These are phyloP conservation scores for Seminavis robusta DNA, from an alignment of 108 stramenopile species.

Conservation along the genomic window DNA sequence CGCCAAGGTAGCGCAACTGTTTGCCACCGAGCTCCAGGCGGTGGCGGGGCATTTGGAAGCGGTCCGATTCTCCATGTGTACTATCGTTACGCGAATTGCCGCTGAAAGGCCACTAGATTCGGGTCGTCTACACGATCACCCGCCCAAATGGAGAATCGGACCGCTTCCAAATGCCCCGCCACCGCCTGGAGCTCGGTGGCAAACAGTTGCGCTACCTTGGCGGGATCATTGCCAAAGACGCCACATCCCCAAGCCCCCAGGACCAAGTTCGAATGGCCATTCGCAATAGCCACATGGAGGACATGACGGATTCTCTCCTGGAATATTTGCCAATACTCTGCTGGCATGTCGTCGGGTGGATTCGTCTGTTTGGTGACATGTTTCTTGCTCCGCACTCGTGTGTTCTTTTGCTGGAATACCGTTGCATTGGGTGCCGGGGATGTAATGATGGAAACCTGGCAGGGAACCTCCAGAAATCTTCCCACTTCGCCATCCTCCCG, in stretches of 20 bases:
- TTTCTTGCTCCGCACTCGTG: not conserved
- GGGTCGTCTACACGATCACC: too few relatives aligned
- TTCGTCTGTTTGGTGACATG: constrained; percentile 1
- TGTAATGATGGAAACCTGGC: not conserved
- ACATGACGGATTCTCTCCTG: not conserved
- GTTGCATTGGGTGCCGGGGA: not conserved
- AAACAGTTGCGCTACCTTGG: constrained; percentile 30
- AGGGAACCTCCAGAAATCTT: not conserved
- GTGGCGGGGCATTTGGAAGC: too few relatives aligned
- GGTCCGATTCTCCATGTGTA: too few relatives aligned
- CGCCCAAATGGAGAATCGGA: too few relatives aligned
- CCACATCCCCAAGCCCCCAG: constrained; percentile 69
- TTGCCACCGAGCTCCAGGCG: not conserved
- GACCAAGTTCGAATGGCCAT: constrained; percentile 19
- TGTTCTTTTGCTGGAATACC: not conserved
- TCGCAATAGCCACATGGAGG: constrained; percentile 4
- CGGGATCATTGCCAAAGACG: constrained; percentile 52
- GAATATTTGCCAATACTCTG: too few relatives aligned
- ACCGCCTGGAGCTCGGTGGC: not conserved
- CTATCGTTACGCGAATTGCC: too few relatives aligned
- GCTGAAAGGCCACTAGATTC: too few relatives aligned
- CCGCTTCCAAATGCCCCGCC: too few relatives aligned
- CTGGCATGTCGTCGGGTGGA: not conserved
- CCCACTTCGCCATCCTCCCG: constrained; percentile 6
- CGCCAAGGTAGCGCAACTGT: constrained; percentile 30